phyloP scores from a whole-genome alignment of 208 protist genomes.

The Trypanosoma rangeli region DNA sequence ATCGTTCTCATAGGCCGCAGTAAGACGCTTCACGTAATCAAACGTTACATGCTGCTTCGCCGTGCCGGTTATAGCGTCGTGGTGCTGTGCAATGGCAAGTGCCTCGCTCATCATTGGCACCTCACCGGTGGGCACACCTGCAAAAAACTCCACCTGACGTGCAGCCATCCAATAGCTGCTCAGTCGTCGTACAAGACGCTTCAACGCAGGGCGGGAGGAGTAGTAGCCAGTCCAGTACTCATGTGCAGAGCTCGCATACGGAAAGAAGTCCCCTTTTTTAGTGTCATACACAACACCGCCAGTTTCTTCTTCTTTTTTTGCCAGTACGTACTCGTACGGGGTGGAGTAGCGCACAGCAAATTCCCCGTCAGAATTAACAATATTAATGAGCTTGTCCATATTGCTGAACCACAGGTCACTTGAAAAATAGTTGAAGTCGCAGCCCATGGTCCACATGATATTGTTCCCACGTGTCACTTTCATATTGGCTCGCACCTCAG shows the following conservation, averaged over 20 bases:
- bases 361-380: constrained; percentile 18
- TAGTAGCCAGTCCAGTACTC: constrained; percentile 77
- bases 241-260: constrained; percentile 41
- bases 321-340: constrained; percentile 18
- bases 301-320: constrained; percentile 3
- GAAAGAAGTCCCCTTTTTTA: constrained; percentile 55
- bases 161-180: constrained; percentile 26
- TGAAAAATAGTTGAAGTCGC: constrained; percentile 39
- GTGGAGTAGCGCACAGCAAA: constrained; percentile 19
- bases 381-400: constrained; percentile 25
- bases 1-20: constrained; percentile 17
- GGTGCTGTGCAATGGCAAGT: constrained; percentile 47
- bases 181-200: constrained; percentile 37
- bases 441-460: constrained; percentile 45
- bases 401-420: constrained; percentile 25
- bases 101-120: constrained; percentile 27
- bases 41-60: constrained; percentile 48
- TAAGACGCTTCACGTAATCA: constrained; percentile 42
- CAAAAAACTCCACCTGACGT: constrained; percentile 22
- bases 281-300: constrained; percentile 8
- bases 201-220: constrained; percentile 49
- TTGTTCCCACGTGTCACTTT: constrained; percentile 24
- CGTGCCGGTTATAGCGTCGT: constrained; percentile 70
- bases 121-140: constrained; percentile 7
- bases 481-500: constrained; percentile 7